phyloP scores from a whole-genome alignment of 768 basidiomycete species.

The Tubosaeta sp. region DNA sequence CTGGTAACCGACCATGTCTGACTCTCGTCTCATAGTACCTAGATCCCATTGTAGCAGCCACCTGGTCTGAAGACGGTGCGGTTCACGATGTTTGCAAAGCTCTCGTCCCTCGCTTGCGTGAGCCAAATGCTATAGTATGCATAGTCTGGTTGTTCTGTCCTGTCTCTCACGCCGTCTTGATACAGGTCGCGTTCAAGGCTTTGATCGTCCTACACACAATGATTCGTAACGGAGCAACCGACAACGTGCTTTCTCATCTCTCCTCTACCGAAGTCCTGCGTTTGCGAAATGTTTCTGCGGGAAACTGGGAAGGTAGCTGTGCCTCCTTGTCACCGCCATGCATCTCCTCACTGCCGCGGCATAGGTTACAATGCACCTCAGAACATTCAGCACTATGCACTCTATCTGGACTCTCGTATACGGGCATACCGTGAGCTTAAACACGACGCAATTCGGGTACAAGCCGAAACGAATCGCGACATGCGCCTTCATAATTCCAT shows the following conservation, averaged over 20 bases:
- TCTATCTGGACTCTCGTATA: constrained; percentile 86
- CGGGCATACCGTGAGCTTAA: constrained; percentile 85
- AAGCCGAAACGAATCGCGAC: constrained; percentile 90
- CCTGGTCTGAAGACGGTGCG: constrained; percentile 94
- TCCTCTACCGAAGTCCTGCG: constrained; percentile 78
- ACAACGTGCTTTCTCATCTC: constrained; percentile 84
- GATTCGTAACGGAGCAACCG: constrained; percentile 95
- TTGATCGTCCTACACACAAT: constrained; percentile 93
- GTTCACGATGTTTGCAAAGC: constrained; percentile 92
- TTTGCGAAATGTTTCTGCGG: constrained; percentile 74
- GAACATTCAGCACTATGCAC: constrained; percentile 83
- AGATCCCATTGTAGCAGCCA: constrained; percentile 92
- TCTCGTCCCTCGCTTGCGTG: constrained; percentile 76
- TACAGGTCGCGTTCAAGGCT: constrained; percentile 95
- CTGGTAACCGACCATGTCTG: not conserved
- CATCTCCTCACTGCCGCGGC: not conserved
- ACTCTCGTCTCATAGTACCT: constrained; percentile 61
- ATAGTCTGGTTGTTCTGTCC: not conserved
- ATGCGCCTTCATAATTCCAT: constrained; percentile 59
- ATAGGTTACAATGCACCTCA: constrained; percentile 82
- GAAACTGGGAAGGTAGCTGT: constrained; percentile 79
- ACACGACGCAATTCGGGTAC: constrained; percentile 91
- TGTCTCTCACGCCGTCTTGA: not conserved
- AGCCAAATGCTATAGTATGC: constrained; percentile 87
- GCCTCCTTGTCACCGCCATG: not conserved